Percentiles rank a stretch among this genome's conserved stretches.
Evolutionary conservation across 2,329 filamentous ascomycete species (phyloP).

Genomic region (Fonsecaea pedrosoi): DNA sequence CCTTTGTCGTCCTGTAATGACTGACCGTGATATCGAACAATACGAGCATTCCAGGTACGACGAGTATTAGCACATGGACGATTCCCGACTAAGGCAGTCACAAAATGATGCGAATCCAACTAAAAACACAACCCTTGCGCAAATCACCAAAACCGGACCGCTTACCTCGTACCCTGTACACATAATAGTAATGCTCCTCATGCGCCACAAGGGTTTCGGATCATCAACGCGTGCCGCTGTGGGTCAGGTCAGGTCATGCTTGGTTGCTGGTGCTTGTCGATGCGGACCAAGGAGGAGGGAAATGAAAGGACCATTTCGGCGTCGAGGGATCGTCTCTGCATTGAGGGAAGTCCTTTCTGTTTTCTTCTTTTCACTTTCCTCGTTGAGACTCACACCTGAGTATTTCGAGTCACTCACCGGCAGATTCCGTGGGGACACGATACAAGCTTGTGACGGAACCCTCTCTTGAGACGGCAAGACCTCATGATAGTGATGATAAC

Average conservation of each 20-base stretch:
- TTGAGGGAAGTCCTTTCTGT: too few species aligned
- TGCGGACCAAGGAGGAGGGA: not conserved
- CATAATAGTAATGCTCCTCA: too few species aligned
- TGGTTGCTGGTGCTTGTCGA: not conserved
- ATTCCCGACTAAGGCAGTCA: not conserved
- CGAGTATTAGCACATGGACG: not conserved
- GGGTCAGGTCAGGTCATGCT: not conserved
- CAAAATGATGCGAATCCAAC: not conserved
- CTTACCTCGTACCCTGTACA: too few species aligned
- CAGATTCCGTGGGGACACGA: too few species aligned
- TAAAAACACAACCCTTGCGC: not conserved
- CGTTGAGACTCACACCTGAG: too few species aligned
- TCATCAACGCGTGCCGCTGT: constrained; percentile 14
- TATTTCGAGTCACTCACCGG: too few species aligned
- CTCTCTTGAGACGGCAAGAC: too few species aligned
- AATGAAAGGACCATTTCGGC: not conserved
- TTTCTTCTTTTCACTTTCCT: too few species aligned
- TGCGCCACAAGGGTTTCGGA: constrained; percentile 15
- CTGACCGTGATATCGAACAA: not conserved
- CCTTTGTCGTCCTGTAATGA: not conserved
- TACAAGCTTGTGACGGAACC: too few species aligned
- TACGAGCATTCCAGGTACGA: not conserved
- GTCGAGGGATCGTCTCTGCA: too few species aligned
- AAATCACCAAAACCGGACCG: constrained; percentile 3
- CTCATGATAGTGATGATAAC: too few species aligned